These are phyloP conservation scores for Ceratocystis alfenasii DNA, from an alignment of 2,329 filamentous ascomycete genomes.

Conservation along the genomic window DNA sequence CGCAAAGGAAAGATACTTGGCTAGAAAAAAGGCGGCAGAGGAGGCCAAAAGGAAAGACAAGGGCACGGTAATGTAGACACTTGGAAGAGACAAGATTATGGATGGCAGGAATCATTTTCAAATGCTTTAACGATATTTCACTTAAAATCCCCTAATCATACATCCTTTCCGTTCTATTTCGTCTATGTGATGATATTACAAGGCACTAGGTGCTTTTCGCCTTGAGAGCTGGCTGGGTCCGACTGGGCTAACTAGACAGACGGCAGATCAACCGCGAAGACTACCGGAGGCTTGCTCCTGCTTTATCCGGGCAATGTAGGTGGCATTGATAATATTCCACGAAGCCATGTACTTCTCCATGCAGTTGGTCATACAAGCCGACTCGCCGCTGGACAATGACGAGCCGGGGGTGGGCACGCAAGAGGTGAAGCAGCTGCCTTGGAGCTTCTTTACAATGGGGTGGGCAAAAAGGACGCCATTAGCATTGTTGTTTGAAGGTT, in stretches of 20 bases:
- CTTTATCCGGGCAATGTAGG: conserved; percentile 54
- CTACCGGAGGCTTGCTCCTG: conserved; percentile 37
- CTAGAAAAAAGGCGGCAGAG: conserved; percentile 62
- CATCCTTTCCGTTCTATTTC: conserved; percentile 1
- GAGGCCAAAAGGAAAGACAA: conserved; percentile 45
- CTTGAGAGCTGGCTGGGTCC: neutral
- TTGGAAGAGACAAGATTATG: neutral
- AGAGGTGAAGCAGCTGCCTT: conserved; percentile 68
- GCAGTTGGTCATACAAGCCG: conserved; percentile 60
- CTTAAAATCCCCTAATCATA: conserved; percentile 7
- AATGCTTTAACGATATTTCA: conserved; percentile 9
- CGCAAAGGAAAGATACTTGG: conserved; percentile 68
- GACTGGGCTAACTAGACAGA: neutral
- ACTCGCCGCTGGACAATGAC: conserved; percentile 54
- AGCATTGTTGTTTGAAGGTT: neutral
- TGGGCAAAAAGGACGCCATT: neutral
- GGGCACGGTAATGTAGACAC: neutral
- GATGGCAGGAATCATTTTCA: neutral
- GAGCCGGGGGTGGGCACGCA: conserved; percentile 60
- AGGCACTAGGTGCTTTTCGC: neutral
- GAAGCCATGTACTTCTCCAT: conserved; percentile 77
- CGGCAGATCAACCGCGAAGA: conserved; percentile 9
- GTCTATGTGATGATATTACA: conserved; percentile 14
- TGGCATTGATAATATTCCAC: conserved; percentile 62
- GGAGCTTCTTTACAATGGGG: conserved; percentile 50